Conservation (phyloP, 1,284 basidiomycete genomes). For the Kalmanozyma brasiliensis region DNA sequence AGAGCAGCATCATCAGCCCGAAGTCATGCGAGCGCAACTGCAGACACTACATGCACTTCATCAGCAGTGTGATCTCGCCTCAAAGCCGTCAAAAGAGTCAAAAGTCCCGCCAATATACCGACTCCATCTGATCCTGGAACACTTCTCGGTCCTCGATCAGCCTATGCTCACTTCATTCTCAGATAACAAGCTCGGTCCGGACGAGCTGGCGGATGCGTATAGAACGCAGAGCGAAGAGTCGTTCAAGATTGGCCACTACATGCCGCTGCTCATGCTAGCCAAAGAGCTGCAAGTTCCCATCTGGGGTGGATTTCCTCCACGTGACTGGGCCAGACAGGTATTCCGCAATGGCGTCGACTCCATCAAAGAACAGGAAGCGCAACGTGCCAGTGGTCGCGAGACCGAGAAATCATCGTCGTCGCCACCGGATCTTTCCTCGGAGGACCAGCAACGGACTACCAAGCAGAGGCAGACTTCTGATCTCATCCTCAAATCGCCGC, state of each 20-base stretch:
- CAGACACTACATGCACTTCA: conserved; percentile 42
- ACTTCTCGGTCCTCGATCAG: conserved; percentile 55
- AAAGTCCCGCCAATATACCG: conserved; percentile 18
- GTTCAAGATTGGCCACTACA: conserved; percentile 53
- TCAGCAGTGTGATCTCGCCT: conserved; percentile 23
- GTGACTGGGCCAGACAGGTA: conserved; percentile 50
- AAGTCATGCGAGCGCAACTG: conserved; percentile 52
- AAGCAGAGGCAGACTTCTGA: neutral
- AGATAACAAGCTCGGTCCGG: conserved; percentile 9
- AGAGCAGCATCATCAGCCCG: conserved; percentile 60
- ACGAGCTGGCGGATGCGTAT: conserved; percentile 31
- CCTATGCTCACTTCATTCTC: conserved; percentile 45
- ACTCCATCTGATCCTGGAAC: conserved; percentile 55
- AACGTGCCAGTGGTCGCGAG: neutral
- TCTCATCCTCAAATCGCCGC: conserved; percentile 9
- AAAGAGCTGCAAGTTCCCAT: conserved; percentile 49
- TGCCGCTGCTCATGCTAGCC: conserved; percentile 55
- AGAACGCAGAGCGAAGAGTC: conserved; percentile 38
- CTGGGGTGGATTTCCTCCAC: conserved; percentile 58
- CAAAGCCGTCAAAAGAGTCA: neutral
- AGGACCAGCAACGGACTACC: neutral
- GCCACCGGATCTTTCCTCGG: neutral
- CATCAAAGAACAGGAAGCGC: conserved; percentile 29
- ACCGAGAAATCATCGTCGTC: neutral
- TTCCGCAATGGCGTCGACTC: conserved; percentile 41